Evolutionary conservation across 441 rosid species (phyloP), one percentile per base, ranked within the genome.

Genomic region (Pelargonium australe): DNA sequence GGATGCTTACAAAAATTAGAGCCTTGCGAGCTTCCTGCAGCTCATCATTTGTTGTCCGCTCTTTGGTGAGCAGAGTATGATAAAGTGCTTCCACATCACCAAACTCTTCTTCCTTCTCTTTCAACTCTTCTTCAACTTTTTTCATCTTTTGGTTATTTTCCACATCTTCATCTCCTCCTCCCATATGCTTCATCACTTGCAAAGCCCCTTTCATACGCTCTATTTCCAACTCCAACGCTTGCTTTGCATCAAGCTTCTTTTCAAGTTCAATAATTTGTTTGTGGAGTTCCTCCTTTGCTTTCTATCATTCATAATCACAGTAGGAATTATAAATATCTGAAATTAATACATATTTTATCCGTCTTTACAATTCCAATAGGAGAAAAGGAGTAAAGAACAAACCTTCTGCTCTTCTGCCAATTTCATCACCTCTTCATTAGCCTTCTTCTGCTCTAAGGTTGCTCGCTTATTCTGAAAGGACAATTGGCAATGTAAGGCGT

Each of bases 221-320:
- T 66, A 87, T 86, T 83, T 85, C 93, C 81, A 88, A 74, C 76
- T 89, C 89, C 73, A 90, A 43, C 4, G 83, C 85, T 78, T 89
- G 92, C 11, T 76, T 88, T 12, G 80, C 82, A 79, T 88, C 90
- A 31, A 89, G 86, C 58, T 78, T 70, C 16, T 77, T 84, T 68
- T 88, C 85, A 61, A 89, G 81, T 67, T 80, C 81, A 76, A 82
- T 68, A 67, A 88, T 80, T 75, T 80, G 67, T 67, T 40, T 47
- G 68, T 75, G 86, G 7, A 86, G 87, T 49, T 79, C 65, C 81
- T 86, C 91, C 41, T 83, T 87, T 76, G 82, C 87, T 68, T 31
- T 79, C 96, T 89, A 79, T 75, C 72, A 80, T 72, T 64, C 45
- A 49, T 23, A 45, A 17, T 55, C 57, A 58, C 37, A 73, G 67